Conservation (phyloP, 2,329 filamentous ascomycete species). For the Bipolaris zeicola region DNA sequence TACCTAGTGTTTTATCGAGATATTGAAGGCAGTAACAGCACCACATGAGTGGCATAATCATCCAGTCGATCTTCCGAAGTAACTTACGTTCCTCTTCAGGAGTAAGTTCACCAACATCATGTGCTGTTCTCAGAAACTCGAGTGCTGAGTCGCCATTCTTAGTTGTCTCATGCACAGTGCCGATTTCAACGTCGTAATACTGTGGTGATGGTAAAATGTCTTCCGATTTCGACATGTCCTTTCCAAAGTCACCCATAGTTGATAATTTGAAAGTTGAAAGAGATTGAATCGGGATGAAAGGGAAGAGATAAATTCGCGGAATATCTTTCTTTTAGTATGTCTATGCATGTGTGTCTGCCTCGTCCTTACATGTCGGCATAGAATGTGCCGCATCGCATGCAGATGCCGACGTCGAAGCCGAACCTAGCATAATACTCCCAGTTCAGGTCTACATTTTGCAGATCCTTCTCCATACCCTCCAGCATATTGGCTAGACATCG, state of each 20-base stretch:
- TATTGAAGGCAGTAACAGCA: constrained; percentile 49
- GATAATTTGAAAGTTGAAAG: neutral
- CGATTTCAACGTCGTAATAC: constrained; percentile 15
- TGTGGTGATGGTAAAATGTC: constrained; percentile 2
- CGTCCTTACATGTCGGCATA: neutral
- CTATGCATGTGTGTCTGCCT: neutral
- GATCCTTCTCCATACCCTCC: neutral
- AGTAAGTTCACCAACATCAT: constrained; percentile 20
- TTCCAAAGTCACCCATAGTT: constrained; percentile 1
- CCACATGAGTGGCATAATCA: constrained; percentile 51
- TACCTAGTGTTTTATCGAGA: constrained; percentile 51
- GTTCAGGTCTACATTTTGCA: neutral
- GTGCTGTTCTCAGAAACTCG: constrained; percentile 27
- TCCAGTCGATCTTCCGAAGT: constrained; percentile 48
- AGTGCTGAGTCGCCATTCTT: constrained; percentile 32
- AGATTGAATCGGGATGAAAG: neutral
- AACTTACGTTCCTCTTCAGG: constrained; percentile 25
- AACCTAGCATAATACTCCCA: neutral
- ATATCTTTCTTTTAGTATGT: neutral
- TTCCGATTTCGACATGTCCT: constrained; percentile 6
- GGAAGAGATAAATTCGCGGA: neutral
- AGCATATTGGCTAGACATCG: neutral
- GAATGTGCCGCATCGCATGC: neutral
- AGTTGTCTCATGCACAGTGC: constrained; percentile 13
- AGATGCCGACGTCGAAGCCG: constrained; percentile 8